A percentile compares a stretch with the other conserved stretches of the same genome.
Conservation (phyloP, 352 stramenopile genomes). For the Phytophthora megakarya region DNA sequence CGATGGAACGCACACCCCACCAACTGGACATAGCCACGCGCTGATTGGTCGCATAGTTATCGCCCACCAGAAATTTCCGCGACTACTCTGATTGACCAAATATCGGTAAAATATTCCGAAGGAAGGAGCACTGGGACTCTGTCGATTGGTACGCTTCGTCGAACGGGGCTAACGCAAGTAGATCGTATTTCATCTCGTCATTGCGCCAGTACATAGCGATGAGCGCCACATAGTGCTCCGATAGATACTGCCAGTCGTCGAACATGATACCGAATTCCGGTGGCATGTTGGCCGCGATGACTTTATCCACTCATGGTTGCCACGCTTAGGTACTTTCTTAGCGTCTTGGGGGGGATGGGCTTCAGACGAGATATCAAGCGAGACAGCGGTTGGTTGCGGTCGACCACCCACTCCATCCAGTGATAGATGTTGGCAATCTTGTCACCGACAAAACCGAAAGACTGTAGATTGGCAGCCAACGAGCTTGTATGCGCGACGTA, state of each 20-base stretch:
- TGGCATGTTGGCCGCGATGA: no score
- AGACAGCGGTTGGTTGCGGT: constrained; percentile 1
- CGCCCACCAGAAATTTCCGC: background rate
- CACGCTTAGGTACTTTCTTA: constrained; percentile 8
- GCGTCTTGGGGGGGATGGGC: constrained; percentile 4
- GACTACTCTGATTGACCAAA: background rate
- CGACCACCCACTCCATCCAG: no score
- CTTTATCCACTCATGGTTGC: no score
- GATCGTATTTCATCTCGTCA: background rate
- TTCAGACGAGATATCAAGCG: constrained; percentile 1
- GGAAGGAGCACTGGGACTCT: no score
- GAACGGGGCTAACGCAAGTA: background rate
- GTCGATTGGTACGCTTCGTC: no score
- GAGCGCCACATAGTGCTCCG: background rate
- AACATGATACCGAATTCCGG: no score
- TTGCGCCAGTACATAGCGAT: background rate
- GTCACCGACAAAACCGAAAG: no score
- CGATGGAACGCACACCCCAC: no score
- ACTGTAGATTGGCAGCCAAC: no score
- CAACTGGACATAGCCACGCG: background rate
- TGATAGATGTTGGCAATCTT: no score
- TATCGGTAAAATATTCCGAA: background rate
- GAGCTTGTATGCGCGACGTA: no score
- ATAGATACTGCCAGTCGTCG: background rate
- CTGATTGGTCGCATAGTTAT: constrained; percentile 12